Conservation (phyloP, 176 grass and related monocot species). For the Melocanna baccifera region DNA sequence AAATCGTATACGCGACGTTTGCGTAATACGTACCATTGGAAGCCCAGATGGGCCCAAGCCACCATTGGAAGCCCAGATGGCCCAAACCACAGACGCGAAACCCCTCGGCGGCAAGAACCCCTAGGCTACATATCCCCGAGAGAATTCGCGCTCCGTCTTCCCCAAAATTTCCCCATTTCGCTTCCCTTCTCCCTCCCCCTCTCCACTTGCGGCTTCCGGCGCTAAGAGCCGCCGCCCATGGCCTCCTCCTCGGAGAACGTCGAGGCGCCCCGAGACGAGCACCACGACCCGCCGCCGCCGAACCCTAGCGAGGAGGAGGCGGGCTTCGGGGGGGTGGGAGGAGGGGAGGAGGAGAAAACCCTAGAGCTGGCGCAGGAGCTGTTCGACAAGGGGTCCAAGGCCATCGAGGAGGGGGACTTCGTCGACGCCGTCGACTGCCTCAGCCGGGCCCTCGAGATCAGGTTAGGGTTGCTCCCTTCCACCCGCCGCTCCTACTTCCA, state of each 20-base stretch:
- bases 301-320: slow-evolving; percentile 28
- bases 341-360: slow-evolving; percentile 37
- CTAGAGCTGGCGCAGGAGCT: slow-evolving; percentile 75
- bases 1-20: too few relatives aligned
- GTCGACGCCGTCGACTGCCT: slow-evolving; percentile 78
- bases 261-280: neutral
- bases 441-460: slow-evolving; percentile 88
- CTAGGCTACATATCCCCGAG: neutral
- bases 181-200: neutral
- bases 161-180: neutral
- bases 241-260: slow-evolving; percentile 29
- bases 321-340: neutral
- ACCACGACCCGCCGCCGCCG: neutral
- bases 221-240: slow-evolving; percentile 20
- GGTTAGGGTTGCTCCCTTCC: slow-evolving; percentile 48
- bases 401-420: slow-evolving; percentile 83
- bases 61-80: too few relatives aligned
- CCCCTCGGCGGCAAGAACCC: too few relatives aligned
- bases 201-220: neutral
- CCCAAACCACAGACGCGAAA: neutral
- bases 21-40: too few relatives aligned
- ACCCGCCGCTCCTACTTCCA: neutral
- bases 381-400: slow-evolving; percentile 72
- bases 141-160: neutral
- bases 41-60: too few relatives aligned